Conservation (phyloP, 306 rosid genomes). For the Corylus heterophylla region DNA sequence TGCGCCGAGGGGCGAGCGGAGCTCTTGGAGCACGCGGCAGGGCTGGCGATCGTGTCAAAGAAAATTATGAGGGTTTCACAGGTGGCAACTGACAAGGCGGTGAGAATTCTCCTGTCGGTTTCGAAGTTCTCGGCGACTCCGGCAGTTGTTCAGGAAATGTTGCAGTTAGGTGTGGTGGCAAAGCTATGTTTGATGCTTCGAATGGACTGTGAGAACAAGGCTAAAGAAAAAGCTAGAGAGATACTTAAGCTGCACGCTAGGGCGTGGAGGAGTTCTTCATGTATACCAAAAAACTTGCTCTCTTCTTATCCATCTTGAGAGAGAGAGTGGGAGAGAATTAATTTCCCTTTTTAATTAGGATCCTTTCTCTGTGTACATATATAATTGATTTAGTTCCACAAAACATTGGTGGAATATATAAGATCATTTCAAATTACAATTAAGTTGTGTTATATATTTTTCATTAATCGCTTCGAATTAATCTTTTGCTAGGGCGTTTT, state of each 20-base stretch:
- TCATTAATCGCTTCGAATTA: too few relatives aligned
- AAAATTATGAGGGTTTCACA: conserved; percentile 76
- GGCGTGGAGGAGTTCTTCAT: conserved; percentile 61
- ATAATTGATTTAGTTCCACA: conserved; percentile 24
- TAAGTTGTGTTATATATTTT: too few relatives aligned
- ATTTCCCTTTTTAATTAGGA: not conserved
- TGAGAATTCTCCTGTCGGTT: conserved; percentile 50
- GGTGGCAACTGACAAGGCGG: conserved; percentile 67
- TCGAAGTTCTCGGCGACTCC: conserved; percentile 52
- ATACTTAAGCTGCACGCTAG: conserved; percentile 63
- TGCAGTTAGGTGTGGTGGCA: conserved; percentile 67
- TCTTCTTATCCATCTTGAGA: conserved; percentile 47
- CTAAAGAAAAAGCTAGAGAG: conserved; percentile 73
- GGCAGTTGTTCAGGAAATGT: conserved; percentile 66
- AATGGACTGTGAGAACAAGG: conserved; percentile 66
- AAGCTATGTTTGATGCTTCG: conserved; percentile 71
- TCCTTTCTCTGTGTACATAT: not conserved
- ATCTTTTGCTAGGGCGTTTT: too few relatives aligned
- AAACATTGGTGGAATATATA: not conserved
- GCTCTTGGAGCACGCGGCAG: conserved; percentile 63
- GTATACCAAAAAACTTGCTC: conserved; percentile 51
- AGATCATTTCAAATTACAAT: not conserved
- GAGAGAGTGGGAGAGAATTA: not conserved
- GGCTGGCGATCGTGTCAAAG: conserved; percentile 69
- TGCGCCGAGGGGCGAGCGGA: conserved; percentile 81